phyloP scores from a whole-genome alignment of 768 basidiomycete species.

The Lactarius hengduanensis region DNA sequence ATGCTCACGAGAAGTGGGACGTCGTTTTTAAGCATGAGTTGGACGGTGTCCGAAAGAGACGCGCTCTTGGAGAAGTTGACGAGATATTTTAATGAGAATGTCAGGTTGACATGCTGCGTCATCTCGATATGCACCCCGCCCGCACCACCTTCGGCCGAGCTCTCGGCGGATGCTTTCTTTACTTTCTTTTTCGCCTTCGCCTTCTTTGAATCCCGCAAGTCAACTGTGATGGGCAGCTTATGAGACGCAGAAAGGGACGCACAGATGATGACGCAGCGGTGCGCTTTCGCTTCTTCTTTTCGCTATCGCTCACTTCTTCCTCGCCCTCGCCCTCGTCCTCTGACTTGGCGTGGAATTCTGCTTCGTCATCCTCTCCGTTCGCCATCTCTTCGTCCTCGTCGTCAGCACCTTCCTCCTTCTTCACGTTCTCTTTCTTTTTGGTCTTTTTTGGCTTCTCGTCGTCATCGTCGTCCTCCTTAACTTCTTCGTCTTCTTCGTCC shows the following conservation, averaged over 20 bases:
- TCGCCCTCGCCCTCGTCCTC: constrained; percentile 32
- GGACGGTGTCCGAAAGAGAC: constrained; percentile 66
- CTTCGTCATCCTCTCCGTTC: constrained; percentile 51
- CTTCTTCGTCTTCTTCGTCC: constrained; percentile 30
- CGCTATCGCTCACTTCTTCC: constrained; percentile 42
- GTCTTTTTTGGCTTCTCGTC: constrained; percentile 46
- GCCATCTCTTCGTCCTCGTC: constrained; percentile 44
- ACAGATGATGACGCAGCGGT: constrained; percentile 46
- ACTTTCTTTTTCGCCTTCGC: constrained; percentile 53
- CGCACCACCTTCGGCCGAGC: constrained; percentile 42
- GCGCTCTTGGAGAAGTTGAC: constrained; percentile 94
- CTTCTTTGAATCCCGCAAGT: constrained; percentile 40
- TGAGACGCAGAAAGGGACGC: neutral
- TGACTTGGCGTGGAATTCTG: constrained; percentile 39
- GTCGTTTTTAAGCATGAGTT: constrained; percentile 89
- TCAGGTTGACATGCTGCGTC: constrained; percentile 87
- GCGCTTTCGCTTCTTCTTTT: constrained; percentile 68
- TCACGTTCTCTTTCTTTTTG: constrained; percentile 54
- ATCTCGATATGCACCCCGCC: constrained; percentile 75
- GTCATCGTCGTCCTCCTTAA: constrained; percentile 43
- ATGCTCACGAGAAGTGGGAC: constrained; percentile 77
- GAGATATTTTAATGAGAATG: constrained; percentile 96
- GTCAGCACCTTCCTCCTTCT: constrained; percentile 40
- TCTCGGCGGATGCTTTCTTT: constrained; percentile 47
- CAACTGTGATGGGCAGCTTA: neutral